Percentiles rank a stretch among this genome's conserved stretches.
Evolutionary conservation across 2,329 filamentous ascomycete genomes (phyloP).

Genomic region (Stemphylium vesicarium): DNA sequence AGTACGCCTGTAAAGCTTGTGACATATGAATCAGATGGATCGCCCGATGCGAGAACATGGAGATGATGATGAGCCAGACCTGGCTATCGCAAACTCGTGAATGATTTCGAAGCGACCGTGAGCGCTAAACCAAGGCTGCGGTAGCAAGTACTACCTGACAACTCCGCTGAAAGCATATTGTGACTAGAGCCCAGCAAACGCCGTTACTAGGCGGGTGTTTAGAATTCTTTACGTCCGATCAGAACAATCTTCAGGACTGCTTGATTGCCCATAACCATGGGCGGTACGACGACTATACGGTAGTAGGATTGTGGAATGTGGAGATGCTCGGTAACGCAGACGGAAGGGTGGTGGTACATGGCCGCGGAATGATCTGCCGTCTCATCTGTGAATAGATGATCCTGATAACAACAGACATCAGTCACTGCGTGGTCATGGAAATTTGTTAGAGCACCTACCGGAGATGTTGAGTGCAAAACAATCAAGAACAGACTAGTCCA

Average conservation of each 20-base stretch:
- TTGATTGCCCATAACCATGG: slow-evolving; percentile 9
- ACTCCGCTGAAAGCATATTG: neutral
- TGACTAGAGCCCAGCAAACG: neutral
- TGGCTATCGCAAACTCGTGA: neutral
- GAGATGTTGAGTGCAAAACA: slow-evolving; percentile 23
- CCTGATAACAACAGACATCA: slow-evolving; percentile 8
- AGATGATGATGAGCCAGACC: neutral
- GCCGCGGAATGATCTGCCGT: slow-evolving; percentile 16
- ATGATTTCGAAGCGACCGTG: slow-evolving; percentile 1
- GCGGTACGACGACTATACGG: slow-evolving; percentile 2
- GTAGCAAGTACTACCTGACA: neutral
- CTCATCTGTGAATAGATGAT: slow-evolving; percentile 14
- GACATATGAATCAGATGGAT: neutral
- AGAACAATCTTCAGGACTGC: slow-evolving; percentile 19
- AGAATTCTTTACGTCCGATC: slow-evolving; percentile 23
- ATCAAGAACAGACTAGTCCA: slow-evolving; percentile 69
- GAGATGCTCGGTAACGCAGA: slow-evolving; percentile 4
- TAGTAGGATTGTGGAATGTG: slow-evolving; percentile 9
- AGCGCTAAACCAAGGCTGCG: neutral
- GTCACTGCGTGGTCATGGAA: slow-evolving; percentile 1
- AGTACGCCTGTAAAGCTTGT: neutral
- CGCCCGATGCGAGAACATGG: neutral
- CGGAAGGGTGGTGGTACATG: slow-evolving; percentile 26
- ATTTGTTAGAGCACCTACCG: slow-evolving; percentile 25
- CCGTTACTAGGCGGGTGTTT: neutral